phyloP scores from a whole-genome alignment of 2,329 filamentous ascomycete genomes.

The Penicillium hesseltinei region DNA sequence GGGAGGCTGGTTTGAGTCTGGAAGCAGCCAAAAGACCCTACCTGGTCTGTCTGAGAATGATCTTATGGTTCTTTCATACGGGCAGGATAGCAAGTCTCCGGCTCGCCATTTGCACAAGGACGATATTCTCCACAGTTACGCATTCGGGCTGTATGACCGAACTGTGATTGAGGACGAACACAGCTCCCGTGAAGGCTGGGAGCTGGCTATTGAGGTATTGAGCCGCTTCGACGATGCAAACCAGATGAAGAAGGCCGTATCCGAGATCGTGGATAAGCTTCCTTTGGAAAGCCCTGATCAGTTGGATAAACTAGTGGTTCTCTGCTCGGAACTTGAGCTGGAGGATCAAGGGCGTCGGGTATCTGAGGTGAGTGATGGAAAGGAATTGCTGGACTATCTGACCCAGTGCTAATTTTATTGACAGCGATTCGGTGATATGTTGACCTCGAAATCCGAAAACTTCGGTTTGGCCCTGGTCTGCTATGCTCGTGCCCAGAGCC shows the following conservation, averaged over 20 bases:
- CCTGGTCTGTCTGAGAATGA: conserved; percentile 74
- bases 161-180: conserved; percentile 34
- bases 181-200: conserved; percentile 71
- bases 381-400: not conserved
- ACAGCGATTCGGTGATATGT: conserved; percentile 77
- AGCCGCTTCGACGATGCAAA: conserved; percentile 74
- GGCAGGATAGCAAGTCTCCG: conserved; percentile 52
- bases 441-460: conserved; percentile 68
- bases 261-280: conserved; percentile 70
- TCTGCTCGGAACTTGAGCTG: conserved; percentile 77
- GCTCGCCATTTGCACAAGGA: conserved; percentile 66
- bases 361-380: conserved; percentile 65
- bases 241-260: conserved; percentile 70
- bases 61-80: conserved; percentile 75
- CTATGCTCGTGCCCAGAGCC: conserved; percentile 79
- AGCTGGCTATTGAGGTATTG: conserved; percentile 78
- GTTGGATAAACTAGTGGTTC: conserved; percentile 76
- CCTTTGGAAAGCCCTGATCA: conserved; percentile 66
- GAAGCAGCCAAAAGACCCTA: conserved; percentile 54
- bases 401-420: conserved; percentile 16
- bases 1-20: conserved; percentile 74
- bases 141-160: conserved; percentile 56
- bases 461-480: conserved; percentile 88
- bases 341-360: conserved; percentile 74
- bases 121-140: conserved; percentile 73